phyloP scores from a whole-genome alignment of 108 stramenopile genomes.

The Bacterosira constricta region DNA sequence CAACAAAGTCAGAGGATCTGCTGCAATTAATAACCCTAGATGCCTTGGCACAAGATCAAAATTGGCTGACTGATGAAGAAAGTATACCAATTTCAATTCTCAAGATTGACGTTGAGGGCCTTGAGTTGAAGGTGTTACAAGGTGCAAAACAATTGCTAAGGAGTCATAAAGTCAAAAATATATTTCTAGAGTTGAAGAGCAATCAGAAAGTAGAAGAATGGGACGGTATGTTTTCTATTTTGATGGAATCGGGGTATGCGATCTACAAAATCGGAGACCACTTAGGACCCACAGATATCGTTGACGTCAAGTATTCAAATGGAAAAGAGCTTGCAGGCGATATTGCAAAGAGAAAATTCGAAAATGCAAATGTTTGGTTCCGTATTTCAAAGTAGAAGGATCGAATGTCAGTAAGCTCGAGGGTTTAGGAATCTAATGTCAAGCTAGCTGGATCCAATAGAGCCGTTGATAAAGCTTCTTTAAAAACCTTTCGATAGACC shows the following conservation, averaged over 20 bases:
- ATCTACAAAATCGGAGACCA: conserved; percentile 14
- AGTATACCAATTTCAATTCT: conserved; percentile 16
- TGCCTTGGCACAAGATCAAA: conserved; percentile 33
- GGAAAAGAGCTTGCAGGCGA: not conserved
- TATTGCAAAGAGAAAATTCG: no score
- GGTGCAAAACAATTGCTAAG: conserved; percentile 42
- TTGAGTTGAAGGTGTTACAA: conserved; percentile 30
- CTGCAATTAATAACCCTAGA: conserved; percentile 42
- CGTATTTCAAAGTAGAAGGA: no score
- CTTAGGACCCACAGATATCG: conserved; percentile 10
- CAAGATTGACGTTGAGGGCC: conserved; percentile 56
- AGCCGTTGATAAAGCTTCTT: no score
- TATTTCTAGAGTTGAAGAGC: conserved; percentile 44
- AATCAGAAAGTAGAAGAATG: not conserved
- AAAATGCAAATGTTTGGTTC: no score
- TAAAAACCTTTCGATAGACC: no score
- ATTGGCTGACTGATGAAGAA: conserved; percentile 31
- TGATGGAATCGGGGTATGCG: conserved; percentile 24
- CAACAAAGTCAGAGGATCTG: not conserved
- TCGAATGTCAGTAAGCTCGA: no score
- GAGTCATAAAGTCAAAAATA: conserved; percentile 28
- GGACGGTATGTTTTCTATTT: not conserved
- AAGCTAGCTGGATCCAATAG: no score
- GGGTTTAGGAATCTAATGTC: no score
- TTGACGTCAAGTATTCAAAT: not conserved